A percentile compares a stretch with the other conserved stretches of the same genome.
These are phyloP conservation scores for Lolium perenne DNA, from an alignment of 176 grass and related monocot genomes.

Conservation along the genomic window DNA sequence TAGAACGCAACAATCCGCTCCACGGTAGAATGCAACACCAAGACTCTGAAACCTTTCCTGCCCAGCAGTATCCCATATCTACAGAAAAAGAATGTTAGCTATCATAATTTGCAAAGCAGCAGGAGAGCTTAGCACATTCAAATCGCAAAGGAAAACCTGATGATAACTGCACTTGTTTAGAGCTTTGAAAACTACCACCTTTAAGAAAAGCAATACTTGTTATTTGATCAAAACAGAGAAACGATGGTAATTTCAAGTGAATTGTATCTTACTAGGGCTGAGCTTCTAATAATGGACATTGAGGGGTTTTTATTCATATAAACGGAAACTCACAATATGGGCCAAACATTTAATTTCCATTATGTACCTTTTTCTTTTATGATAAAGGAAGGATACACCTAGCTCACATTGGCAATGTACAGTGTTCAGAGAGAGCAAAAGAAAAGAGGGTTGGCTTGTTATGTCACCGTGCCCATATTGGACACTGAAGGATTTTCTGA, in stretches of 20 bases:
- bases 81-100: slow-evolving; percentile 27
- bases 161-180: background rate
- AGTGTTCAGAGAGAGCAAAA: background rate
- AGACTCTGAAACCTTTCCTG: slow-evolving; percentile 92
- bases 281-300: background rate
- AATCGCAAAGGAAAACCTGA: background rate
- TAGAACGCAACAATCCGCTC: slow-evolving; percentile 91
- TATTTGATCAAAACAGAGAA: background rate
- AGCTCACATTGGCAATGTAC: background rate
- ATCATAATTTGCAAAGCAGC: background rate
- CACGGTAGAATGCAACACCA: slow-evolving; percentile 88
- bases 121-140: slow-evolving; percentile 3
- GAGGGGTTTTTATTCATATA: background rate
- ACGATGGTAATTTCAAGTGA: slow-evolving; percentile 3
- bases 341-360: background rate
- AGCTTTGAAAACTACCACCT: background rate
- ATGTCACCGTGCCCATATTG: background rate
- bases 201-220: background rate
- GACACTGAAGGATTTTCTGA: background rate
- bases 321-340: slow-evolving; percentile 13
- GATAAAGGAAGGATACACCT: background rate
- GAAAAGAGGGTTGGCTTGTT: background rate
- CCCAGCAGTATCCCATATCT: slow-evolving; percentile 94
- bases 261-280: slow-evolving; percentile 12
- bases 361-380: background rate